Evolutionary conservation across 1,284 basidiomycete species (phyloP), one percentile per base, ranked within the genome.

Genomic region (Neonothopanus nambi): DNA sequence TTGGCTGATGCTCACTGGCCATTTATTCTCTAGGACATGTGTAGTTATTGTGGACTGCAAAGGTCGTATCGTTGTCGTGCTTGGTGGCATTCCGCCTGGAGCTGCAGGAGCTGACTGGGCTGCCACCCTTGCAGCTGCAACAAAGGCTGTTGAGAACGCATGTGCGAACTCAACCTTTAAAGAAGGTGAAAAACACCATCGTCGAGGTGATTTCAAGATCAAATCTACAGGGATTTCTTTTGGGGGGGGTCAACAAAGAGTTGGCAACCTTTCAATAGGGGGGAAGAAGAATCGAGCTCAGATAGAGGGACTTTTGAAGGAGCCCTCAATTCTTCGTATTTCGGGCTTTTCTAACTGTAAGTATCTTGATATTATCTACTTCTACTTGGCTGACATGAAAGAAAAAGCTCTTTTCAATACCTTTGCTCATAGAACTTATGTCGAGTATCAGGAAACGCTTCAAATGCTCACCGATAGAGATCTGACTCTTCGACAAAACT

Each of bases 141-240:
- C 11, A 6, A 18, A 12, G 7, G 23, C 43, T 6, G n/a, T 45
- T 17, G 11, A 15, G 23, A n/a, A 3, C 15, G 28, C 26, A 11
- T 15, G 9, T 13, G 21, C 15, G 43, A 9, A 30, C n/a, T 30
- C 26, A 6, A 28, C 26, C 9, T 45, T 45, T 24, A 30, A 24
- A 12, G n/a, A 12, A 8, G 39, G 42, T 18, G 15, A 41, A 20
- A 17, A 24, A 18, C 4, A 18, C 8, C 23, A 42, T 21, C 37
- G 21, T 24, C 23, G 48, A 21, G 60, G 63, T 18, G 57, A 35
- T 18, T 53, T 57, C 33, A 11, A 21, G 6, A 47, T 46, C 9
- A 17, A 39, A 6, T 30, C 38, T n/a, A 20, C 17, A 17, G 55
- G 55, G 5, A 38, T 49, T 26, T 46, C 46, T 4, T 48, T 49